Conservation (phyloP, 805 yeast species). For the Wickerhamomyces mucosus region DNA sequence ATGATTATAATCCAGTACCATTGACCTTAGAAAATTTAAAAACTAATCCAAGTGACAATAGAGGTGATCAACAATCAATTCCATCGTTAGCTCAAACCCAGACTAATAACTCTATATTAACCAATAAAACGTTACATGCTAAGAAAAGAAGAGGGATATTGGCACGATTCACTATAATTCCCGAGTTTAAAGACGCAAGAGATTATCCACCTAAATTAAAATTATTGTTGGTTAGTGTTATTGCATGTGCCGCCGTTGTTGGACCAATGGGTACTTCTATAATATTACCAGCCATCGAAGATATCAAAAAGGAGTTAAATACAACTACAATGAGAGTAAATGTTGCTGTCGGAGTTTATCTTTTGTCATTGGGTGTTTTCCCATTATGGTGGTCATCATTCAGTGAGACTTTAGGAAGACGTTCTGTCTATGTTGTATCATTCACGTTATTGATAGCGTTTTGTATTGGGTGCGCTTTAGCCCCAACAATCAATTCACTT, state of each 20-base stretch:
- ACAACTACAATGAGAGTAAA: constrained; percentile 57
- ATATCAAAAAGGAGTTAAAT: constrained; percentile 42
- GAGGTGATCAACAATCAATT: too few relatives aligned
- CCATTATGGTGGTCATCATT: constrained; percentile 88
- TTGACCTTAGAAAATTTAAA: too few relatives aligned
- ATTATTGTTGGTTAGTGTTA: constrained; percentile 45
- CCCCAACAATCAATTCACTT: constrained; percentile 50
- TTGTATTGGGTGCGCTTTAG: constrained; percentile 61
- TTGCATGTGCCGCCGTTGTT: constrained; percentile 65
- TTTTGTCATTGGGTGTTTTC: constrained; percentile 64
- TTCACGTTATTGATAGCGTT: constrained; percentile 56
- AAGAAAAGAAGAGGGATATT: constrained; percentile 44
- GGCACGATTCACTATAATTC: constrained; percentile 37
- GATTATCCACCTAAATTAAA: constrained; percentile 45
- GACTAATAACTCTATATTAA: constrained; percentile 1
- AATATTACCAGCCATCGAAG: constrained; percentile 66
- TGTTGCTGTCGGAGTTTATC: constrained; percentile 71
- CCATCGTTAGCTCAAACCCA: too few relatives aligned
- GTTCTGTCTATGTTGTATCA: constrained; percentile 63
- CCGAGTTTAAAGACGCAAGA: constrained; percentile 69
- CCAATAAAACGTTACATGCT: constrained; percentile 9
- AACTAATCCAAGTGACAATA: too few relatives aligned
- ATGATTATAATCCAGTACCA: too few relatives aligned
- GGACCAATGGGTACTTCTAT: constrained; percentile 91
- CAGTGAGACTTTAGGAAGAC: constrained; percentile 66